phyloP scores from a whole-genome alignment of 495 filamentous ascomycete genomes.

The Penicillium antarcticum region DNA sequence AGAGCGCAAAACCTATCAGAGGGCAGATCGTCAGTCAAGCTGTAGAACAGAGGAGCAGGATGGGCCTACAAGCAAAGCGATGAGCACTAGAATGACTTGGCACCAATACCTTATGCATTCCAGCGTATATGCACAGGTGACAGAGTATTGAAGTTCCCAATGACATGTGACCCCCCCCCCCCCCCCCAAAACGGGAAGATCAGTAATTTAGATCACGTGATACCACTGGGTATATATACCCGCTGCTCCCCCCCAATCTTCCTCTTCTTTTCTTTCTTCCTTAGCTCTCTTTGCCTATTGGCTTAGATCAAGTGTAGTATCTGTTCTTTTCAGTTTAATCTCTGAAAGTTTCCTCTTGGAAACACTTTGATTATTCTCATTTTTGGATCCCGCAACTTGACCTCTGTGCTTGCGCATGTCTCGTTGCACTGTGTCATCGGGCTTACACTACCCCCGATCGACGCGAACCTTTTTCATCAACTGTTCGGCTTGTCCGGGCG shows the following conservation, averaged over 20 bases:
- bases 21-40: conserved; percentile 8
- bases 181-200: neutral
- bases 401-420: conserved; percentile 85
- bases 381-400: conserved; percentile 56
- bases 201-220: conserved; percentile 18
- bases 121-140: conserved; percentile 20
- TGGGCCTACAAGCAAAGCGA: conserved; percentile 59
- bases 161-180: conserved; percentile 1
- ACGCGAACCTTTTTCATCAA: conserved; percentile 71
- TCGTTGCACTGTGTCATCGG: conserved; percentile 73
- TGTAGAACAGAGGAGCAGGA: too few species aligned
- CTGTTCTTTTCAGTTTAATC: conserved; percentile 97
- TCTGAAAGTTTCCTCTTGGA: conserved; percentile 62
- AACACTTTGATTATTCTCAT: conserved; percentile 83
- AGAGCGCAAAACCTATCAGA: conserved; percentile 66
- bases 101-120: conserved; percentile 43
- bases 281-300: conserved; percentile 51
- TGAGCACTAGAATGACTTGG: conserved; percentile 51
- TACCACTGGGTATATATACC: conserved; percentile 22
- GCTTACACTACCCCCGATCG: conserved; percentile 85
- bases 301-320: conserved; percentile 96
- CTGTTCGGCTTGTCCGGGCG: conserved; percentile 52
- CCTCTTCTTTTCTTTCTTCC: conserved; percentile 41
- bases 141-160: conserved; percentile 5
- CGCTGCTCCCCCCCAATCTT: conserved; percentile 12